Conservation (phyloP, 495 filamentous ascomycete species). For the Tuber umbilicatum region DNA sequence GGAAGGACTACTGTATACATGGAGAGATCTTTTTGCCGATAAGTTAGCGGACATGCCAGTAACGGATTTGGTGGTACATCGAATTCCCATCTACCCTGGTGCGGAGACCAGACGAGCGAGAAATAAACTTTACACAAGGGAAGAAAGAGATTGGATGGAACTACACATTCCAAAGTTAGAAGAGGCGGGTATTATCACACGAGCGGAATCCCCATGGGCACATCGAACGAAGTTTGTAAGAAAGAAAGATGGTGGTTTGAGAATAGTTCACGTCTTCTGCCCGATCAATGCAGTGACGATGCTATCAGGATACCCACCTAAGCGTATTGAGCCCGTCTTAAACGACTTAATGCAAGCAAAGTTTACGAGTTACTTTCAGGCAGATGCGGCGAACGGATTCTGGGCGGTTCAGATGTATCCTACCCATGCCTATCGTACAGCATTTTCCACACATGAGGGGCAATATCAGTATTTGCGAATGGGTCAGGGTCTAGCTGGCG, state of each 20-base stretch:
- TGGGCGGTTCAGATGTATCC: background rate
- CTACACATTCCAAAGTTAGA: background rate
- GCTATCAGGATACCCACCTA: background rate
- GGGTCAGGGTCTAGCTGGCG: slow-evolving; percentile 1
- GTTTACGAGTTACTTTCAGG: background rate
- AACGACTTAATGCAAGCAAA: background rate
- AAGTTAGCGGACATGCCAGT: background rate
- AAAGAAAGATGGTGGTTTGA: background rate
- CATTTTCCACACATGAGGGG: slow-evolving; percentile 8
- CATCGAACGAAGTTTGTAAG: slow-evolving; percentile 7
- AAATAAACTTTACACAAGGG: background rate
- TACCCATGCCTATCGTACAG: slow-evolving; percentile 12
- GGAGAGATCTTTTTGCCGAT: slow-evolving; percentile 6
- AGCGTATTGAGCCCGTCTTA: slow-evolving; percentile 5
- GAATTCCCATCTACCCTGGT: background rate
- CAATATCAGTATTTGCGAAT: slow-evolving; percentile 15
- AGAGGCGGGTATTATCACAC: slow-evolving; percentile 9
- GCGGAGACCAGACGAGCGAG: background rate
- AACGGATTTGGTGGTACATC: background rate
- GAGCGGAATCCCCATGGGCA: slow-evolving; percentile 6
- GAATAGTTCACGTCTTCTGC: slow-evolving; percentile 9
- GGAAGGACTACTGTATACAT: background rate
- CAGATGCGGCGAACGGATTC: slow-evolving; percentile 5
- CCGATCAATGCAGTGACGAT: background rate
- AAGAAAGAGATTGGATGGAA: slow-evolving; percentile 4